Evolutionary conservation across 1,284 basidiomycete genomes (phyloP).

Genomic region (Marasmius sp.): DNA sequence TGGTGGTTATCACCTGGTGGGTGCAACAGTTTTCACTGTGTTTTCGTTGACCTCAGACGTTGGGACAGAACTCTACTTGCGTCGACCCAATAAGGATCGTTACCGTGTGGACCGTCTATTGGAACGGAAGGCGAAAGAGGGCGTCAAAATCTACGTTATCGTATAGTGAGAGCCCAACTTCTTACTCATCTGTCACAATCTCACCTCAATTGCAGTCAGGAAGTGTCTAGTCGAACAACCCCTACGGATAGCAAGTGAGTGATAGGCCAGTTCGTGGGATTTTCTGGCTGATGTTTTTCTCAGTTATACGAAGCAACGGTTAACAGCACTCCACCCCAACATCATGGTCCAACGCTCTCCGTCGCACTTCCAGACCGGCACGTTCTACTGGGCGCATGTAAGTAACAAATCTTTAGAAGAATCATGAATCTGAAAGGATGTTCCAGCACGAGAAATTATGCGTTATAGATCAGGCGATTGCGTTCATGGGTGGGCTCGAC

Average conservation of each 20-base stretch:
- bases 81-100: conserved; percentile 80
- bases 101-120: conserved; percentile 90
- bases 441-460: conserved; percentile 94
- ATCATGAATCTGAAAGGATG: conserved; percentile 3
- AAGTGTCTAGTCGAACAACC: conserved; percentile 97
- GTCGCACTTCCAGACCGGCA: conserved; percentile 96
- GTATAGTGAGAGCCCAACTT: conserved; percentile 65
- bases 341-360: conserved; percentile 97
- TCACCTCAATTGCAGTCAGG: conserved; percentile 60
- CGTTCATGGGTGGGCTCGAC: conserved; percentile 98
- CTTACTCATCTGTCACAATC: not conserved
- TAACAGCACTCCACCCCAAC: conserved; percentile 87
- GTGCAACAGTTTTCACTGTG: conserved; percentile 11
- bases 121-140: conserved; percentile 92
- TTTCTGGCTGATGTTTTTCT: conserved; percentile 10
- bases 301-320: conserved; percentile 88
- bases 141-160: conserved; percentile 96
- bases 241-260: conserved; percentile 86
- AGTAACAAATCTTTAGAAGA: conserved; percentile 23
- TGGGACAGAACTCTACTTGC: conserved; percentile 74
- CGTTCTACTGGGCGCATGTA: conserved; percentile 98
- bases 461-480: conserved; percentile 96
- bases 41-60: conserved; percentile 16
- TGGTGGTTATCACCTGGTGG: conserved; percentile 92
- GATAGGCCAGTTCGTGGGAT: not conserved